Conservation (phyloP, 2,329 filamentous ascomycete species). For the Diaporthe eres region DNA sequence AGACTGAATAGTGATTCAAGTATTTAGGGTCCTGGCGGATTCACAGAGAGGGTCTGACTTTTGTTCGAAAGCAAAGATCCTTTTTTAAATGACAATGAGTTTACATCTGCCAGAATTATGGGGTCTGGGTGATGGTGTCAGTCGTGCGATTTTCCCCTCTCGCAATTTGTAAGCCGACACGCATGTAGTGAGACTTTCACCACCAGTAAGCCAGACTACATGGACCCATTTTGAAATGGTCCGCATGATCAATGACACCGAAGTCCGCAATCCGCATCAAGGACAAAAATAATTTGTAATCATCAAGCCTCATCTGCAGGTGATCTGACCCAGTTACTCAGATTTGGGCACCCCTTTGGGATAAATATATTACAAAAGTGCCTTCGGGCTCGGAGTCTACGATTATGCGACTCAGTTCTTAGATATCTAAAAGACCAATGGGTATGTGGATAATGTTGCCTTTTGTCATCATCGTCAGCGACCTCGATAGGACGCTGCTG, state of each 20-base stretch:
- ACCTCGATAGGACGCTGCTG: not conserved
- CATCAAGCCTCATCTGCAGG: not conserved
- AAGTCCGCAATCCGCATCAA: not conserved
- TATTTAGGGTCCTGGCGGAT: too few relatives aligned
- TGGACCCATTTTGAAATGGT: not conserved
- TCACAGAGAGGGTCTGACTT: too few relatives aligned
- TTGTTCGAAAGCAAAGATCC: not conserved
- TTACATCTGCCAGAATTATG: not conserved
- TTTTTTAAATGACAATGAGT: not conserved
- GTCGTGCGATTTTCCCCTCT: not conserved
- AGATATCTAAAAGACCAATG: too few relatives aligned
- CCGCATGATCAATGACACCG: too few relatives aligned
- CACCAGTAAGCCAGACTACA: not conserved
- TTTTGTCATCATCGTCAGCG: too few relatives aligned
- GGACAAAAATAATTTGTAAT: constrained; percentile 1
- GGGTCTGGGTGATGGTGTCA: not conserved
- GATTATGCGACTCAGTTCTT: not conserved
- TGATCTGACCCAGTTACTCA: not conserved
- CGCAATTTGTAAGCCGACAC: not conserved
- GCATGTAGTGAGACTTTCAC: not conserved
- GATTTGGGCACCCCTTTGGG: not conserved
- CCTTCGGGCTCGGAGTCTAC: not conserved
- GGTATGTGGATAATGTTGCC: too few relatives aligned
- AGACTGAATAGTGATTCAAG: not conserved
- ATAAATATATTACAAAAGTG: not conserved